phyloP scores from a whole-genome alignment of 2,329 filamentous ascomycete genomes.

The Lasiodiplodia gonubiensis region DNA sequence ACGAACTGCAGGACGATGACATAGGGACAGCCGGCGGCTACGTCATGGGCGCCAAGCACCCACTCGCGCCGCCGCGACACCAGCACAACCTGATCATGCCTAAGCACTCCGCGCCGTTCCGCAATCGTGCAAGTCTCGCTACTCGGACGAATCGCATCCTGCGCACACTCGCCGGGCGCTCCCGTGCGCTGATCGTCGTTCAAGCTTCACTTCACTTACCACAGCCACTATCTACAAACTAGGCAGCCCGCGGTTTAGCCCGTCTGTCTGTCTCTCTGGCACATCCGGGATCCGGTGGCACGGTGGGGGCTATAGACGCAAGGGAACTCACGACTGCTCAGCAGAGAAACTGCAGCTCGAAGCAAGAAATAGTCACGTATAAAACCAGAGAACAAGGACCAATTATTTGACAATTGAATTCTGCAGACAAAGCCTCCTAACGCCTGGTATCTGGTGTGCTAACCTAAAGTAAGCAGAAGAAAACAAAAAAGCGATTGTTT shows the following conservation, averaged over 20 bases:
- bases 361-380: neutral
- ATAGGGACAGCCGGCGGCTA: neutral
- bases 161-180: conserved; percentile 3
- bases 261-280: neutral
- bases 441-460: conserved; percentile 1
- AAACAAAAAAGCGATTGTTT: neutral
- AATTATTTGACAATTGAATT: neutral
- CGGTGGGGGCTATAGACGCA: neutral
- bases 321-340: neutral
- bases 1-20: neutral
- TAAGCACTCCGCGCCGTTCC: conserved; percentile 5
- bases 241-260: conserved; percentile 6
- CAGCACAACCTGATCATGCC: neutral
- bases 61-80: neutral
- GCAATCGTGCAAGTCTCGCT: conserved; percentile 7
- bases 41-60: conserved; percentile 5
- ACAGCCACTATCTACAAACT: neutral
- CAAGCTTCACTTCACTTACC: conserved; percentile 2
- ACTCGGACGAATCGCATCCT: conserved; percentile 4
- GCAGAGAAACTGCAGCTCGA: neutral
- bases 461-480: neutral
- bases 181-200: conserved; percentile 18
- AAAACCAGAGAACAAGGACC: neutral
- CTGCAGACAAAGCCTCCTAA: neutral
- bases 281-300: neutral